phyloP scores from a whole-genome alignment of 441 rosid genomes.

The Aleurites moluccanus region DNA sequence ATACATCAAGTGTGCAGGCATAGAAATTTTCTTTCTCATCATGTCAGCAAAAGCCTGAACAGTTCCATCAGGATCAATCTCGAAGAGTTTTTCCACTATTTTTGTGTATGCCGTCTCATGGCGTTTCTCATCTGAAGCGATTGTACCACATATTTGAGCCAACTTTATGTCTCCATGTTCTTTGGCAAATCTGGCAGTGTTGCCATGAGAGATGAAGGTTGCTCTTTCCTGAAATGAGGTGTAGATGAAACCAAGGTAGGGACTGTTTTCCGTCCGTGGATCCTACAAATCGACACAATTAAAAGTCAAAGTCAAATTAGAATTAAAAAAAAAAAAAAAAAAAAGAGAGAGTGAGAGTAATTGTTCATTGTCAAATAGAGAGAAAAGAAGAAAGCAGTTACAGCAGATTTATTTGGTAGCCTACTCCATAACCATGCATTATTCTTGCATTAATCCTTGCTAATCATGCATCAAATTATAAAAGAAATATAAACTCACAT shows the following conservation, averaged over 20 bases:
- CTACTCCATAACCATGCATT: neutral
- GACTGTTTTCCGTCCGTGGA: slow-evolving; percentile 81
- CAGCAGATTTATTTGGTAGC: neutral
- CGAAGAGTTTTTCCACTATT: slow-evolving; percentile 77
- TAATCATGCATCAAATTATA: neutral
- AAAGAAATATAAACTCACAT: too few species aligned
- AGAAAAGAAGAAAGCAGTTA: neutral
- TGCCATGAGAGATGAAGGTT: slow-evolving; percentile 89
- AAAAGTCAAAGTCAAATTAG: neutral
- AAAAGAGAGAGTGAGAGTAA: neutral
- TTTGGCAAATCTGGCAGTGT: slow-evolving; percentile 91
- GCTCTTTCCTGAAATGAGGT: slow-evolving; percentile 98
- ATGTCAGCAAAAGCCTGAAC: slow-evolving; percentile 81
- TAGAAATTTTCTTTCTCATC: slow-evolving; percentile 91
- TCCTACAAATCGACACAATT: slow-evolving; percentile 45
- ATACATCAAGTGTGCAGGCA: slow-evolving; percentile 96
- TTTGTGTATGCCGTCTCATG: slow-evolving; percentile 93
- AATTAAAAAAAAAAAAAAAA: neutral
- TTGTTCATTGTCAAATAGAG: neutral
- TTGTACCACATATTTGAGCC: slow-evolving; percentile 88
- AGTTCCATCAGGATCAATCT: slow-evolving; percentile 85
- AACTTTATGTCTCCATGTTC: slow-evolving; percentile 73
- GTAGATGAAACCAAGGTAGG: slow-evolving; percentile 88
- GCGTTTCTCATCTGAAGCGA: slow-evolving; percentile 94
- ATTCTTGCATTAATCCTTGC: neutral